A percentile compares a stretch with the other conserved stretches of the same genome.
phyloP scores from a whole-genome alignment of 306 rosid genomes.

The Trifolium pratense region DNA sequence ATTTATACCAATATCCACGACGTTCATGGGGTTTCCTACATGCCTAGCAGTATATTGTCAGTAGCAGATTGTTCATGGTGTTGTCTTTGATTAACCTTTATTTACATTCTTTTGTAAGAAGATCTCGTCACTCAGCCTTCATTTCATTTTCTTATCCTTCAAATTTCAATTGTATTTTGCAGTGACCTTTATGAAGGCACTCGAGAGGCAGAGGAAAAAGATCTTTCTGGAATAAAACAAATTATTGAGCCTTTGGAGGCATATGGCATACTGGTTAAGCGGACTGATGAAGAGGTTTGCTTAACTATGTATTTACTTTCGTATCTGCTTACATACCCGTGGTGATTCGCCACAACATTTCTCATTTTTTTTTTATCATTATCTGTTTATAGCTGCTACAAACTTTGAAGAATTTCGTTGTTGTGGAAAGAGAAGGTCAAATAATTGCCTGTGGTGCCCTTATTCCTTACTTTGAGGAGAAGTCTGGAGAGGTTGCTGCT shows the following conservation, averaged over 20 bases:
- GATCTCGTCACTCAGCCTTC: conserved; percentile 2
- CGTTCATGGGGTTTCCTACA: neutral
- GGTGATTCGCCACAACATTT: conserved; percentile 15
- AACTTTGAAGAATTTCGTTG: conserved; percentile 64
- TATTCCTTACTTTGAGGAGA: conserved; percentile 76
- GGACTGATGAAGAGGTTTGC: conserved; percentile 84
- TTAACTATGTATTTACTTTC: conserved; percentile 9
- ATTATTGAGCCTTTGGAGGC: conserved; percentile 77
- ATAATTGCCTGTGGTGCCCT: conserved; percentile 94
- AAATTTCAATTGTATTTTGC: conserved; percentile 40
- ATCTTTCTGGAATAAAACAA: conserved; percentile 75
- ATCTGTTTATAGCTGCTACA: conserved; percentile 59
- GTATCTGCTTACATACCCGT: neutral
- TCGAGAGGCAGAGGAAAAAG: conserved; percentile 73
- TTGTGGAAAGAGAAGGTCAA: conserved; percentile 97
- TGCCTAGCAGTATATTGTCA: conserved; percentile 2
- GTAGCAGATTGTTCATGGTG: conserved; percentile 22
- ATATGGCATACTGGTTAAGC: conserved; percentile 74
- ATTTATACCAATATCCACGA: conserved; percentile 11
- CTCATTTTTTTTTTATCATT: conserved; percentile 32
- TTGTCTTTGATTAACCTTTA: conserved; percentile 17
- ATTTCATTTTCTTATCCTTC: conserved; percentile 36
- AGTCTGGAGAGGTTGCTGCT: conserved; percentile 93
- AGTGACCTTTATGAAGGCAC: conserved; percentile 99
- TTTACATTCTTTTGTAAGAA: neutral